A percentile compares a stretch with the other conserved stretches of the same genome.
Conservation (phyloP, 305 asterid genomes). For the Coffea humblotiana region DNA sequence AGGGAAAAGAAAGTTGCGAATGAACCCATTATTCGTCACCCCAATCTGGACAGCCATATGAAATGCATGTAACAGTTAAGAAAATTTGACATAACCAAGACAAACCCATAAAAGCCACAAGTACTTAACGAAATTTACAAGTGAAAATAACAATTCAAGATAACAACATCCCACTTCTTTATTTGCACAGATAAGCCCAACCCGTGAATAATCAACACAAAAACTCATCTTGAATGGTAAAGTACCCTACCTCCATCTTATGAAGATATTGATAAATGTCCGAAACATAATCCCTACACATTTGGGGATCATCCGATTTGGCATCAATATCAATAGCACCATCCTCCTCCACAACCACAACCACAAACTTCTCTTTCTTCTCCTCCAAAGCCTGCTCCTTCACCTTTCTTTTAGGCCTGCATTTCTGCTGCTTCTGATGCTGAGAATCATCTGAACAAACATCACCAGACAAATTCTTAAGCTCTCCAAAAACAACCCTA, state of each 20-base stretch:
- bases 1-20: neutral
- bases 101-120: neutral
- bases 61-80: neutral
- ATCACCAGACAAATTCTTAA: constrained; percentile 37
- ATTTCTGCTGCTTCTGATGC: constrained; percentile 22
- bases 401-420: constrained; percentile 33
- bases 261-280: constrained; percentile 74
- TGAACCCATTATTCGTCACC: neutral
- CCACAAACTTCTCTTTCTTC: constrained; percentile 20
- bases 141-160: neutral
- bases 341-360: constrained; percentile 19
- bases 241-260: constrained; percentile 60
- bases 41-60: neutral
- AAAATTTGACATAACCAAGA: neutral
- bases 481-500: constrained; percentile 65
- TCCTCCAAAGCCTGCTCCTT: constrained; percentile 27
- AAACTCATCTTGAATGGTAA: neutral
- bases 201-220: neutral
- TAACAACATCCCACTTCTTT: neutral
- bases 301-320: constrained; percentile 55
- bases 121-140: neutral
- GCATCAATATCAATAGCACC: constrained; percentile 22
- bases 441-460: neutral
- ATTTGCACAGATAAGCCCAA: neutral
- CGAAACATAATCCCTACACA: constrained; percentile 62